Evolutionary conservation across 345 rosid species (phyloP).

Genomic region (Odontarrhena argentea): DNA sequence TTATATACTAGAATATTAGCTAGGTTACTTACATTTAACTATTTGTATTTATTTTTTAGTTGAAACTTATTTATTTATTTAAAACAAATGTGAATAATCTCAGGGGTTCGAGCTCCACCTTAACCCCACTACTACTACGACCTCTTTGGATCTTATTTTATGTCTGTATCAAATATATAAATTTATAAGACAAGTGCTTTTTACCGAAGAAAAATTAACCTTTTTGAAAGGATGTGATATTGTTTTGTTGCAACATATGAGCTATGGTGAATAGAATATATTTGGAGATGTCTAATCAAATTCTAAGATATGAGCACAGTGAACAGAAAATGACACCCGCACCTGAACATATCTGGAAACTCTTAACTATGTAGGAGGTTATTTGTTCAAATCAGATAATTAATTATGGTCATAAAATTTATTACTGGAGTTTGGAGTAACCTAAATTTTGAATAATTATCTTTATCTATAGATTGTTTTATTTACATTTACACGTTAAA

Average conservation of each 20-base stretch:
- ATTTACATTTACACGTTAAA: not conserved
- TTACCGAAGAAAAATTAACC: too few relatives aligned
- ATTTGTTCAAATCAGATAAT: slow-evolving; percentile 37
- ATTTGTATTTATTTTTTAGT: too few relatives aligned
- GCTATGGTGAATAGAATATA: slow-evolving; percentile 22
- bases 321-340: slow-evolving; percentile 30
- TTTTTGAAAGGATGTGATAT: too few relatives aligned
- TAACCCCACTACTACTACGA: too few relatives aligned
- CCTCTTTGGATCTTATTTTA: too few relatives aligned
- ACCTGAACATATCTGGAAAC: slow-evolving; percentile 35
- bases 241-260: not conserved
- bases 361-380: slow-evolving; percentile 25
- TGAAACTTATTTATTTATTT: too few relatives aligned
- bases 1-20: too few relatives aligned
- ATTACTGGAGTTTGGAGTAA: slow-evolving; percentile 1
- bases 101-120: too few relatives aligned
- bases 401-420: slow-evolving; percentile 8
- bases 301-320: slow-evolving; percentile 3
- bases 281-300: slow-evolving; percentile 29
- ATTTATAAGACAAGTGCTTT: too few relatives aligned
- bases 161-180: too few relatives aligned
- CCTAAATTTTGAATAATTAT: not conserved
- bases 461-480: not conserved
- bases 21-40: too few relatives aligned
- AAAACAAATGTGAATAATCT: too few relatives aligned